These are phyloP conservation scores for Auricularia heimuer DNA, from an alignment of 768 basidiomycete genomes.

Conservation along the genomic window DNA sequence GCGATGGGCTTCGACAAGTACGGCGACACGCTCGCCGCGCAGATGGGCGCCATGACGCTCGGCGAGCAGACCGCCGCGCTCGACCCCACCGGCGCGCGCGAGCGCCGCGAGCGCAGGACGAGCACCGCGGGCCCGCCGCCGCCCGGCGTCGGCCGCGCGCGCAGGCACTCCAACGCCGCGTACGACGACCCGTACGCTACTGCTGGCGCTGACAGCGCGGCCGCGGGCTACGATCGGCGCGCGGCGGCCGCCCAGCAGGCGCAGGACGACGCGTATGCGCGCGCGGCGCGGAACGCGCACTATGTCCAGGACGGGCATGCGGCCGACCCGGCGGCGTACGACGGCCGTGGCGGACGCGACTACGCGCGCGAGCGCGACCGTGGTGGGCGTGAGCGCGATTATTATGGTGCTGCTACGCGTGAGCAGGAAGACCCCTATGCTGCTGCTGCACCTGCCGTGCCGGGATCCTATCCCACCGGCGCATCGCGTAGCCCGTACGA, in stretches of 20 bases:
- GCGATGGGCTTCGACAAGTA: conserved; percentile 1
- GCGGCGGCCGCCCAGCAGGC: conserved; percentile 1
- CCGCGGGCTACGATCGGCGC: not conserved
- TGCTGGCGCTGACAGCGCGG: not conserved
- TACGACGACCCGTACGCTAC: not conserved
- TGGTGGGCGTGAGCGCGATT: not conserved
- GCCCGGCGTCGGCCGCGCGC: not conserved
- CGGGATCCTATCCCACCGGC: not conserved
- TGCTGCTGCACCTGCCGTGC: not conserved
- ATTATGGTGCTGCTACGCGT: not conserved
- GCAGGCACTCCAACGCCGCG: not conserved
- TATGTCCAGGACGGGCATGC: not conserved
- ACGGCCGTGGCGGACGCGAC: not conserved
- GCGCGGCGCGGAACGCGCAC: not conserved
- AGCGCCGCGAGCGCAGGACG: not conserved
- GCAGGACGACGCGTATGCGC: not conserved
- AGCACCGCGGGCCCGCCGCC: not conserved
- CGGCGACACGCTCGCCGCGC: not conserved
- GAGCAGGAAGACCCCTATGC: not conserved
- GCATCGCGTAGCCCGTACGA: too few relatives aligned
- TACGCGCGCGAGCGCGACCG: not conserved
- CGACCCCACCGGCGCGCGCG: not conserved
- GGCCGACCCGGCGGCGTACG: not conserved
- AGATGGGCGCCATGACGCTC: not conserved
- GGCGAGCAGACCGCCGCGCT: not conserved